phyloP scores from a whole-genome alignment of 768 basidiomycete species.

The Inosperma sp. region DNA sequence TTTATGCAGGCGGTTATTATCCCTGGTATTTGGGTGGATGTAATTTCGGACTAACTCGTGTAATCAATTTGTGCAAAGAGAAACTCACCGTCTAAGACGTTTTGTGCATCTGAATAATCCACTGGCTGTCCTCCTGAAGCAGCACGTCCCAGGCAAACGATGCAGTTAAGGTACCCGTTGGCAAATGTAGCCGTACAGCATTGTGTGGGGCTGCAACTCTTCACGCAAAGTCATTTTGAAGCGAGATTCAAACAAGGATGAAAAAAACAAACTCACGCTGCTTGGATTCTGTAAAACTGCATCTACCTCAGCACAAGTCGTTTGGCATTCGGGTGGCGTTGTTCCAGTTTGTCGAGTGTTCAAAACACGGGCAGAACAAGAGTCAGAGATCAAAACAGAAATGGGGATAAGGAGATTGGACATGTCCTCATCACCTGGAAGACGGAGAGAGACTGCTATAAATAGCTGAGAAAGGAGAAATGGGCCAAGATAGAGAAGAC shows the following conservation, averaged over 20 bases:
- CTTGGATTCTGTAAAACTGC: slow-evolving; percentile 17
- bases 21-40: not conserved
- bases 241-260: not conserved
- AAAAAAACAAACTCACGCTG: slow-evolving; percentile 3
- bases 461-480: too few species aligned
- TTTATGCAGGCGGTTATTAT: slow-evolving; percentile 16
- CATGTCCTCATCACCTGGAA: too few species aligned
- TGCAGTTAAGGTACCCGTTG: slow-evolving; percentile 37
- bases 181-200: slow-evolving; percentile 42
- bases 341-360: slow-evolving; percentile 20
- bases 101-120: slow-evolving; percentile 28
- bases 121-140: slow-evolving; percentile 32
- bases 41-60: not conserved
- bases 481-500: not conserved
- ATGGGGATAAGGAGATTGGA: not conserved
- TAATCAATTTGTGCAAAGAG: slow-evolving; percentile 21
- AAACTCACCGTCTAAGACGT: slow-evolving; percentile 32
- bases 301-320: slow-evolving; percentile 28
- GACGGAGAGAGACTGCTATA: too few species aligned
- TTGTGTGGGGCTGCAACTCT: slow-evolving; percentile 25
- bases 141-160: slow-evolving; percentile 37
- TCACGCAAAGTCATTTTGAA: not conserved
- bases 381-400: not conserved
- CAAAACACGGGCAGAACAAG: not conserved
- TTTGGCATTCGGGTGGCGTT: slow-evolving; percentile 30